A percentile compares a stretch with the other conserved stretches of the same genome.
These are phyloP conservation scores for Lagerstroemia speciosa DNA, from an alignment of 345 rosid genomes.

Conservation along the genomic window DNA sequence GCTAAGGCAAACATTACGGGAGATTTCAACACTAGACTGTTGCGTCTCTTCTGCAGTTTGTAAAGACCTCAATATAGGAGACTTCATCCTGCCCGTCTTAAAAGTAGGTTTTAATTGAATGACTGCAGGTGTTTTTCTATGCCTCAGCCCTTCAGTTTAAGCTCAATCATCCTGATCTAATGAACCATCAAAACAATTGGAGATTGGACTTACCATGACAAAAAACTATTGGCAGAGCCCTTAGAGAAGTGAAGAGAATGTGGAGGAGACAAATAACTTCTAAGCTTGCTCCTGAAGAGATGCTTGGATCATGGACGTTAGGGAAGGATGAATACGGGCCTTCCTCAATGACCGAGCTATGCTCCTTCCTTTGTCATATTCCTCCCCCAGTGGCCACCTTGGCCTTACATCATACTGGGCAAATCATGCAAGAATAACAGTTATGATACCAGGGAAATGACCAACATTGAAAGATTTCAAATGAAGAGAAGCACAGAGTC, in stretches of 20 bases:
- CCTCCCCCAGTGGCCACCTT: constrained; percentile 93
- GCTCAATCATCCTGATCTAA: neutral
- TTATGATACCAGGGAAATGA: neutral
- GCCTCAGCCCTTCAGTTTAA: neutral
- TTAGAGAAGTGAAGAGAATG: neutral
- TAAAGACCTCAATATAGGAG: neutral
- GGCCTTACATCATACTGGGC: constrained; percentile 81
- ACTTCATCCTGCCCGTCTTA: neutral
- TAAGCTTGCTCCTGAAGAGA: constrained; percentile 27
- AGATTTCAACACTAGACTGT: too few species aligned
- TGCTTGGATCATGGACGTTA: constrained; percentile 72
- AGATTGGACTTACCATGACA: neutral
- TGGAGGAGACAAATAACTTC: neutral
- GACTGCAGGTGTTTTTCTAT: neutral
- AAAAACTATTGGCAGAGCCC: neutral
- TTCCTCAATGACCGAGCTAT: constrained; percentile 67
- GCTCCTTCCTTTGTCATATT: constrained; percentile 70
- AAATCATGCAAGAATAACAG: constrained; percentile 7
- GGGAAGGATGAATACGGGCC: constrained; percentile 77
- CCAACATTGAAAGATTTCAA: neutral
- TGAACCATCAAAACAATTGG: neutral
- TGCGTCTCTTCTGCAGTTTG: too few species aligned
- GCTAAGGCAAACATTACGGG: too few species aligned
- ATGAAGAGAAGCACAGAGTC: neutral
- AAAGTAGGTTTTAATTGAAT: neutral